phyloP scores from a whole-genome alignment of 148 eudicot species.

The Cornus florida region DNA sequence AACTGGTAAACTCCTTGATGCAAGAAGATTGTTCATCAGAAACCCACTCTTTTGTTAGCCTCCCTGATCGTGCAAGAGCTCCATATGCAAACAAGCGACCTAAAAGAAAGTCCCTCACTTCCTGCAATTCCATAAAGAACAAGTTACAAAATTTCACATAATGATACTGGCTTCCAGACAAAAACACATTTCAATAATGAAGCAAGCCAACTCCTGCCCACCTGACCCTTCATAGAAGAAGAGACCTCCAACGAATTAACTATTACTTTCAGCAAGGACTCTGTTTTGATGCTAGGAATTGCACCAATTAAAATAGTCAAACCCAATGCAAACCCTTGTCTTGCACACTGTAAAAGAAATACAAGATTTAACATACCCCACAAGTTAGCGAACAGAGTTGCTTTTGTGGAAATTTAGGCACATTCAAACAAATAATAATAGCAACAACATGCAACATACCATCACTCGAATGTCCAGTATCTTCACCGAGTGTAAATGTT shows the following conservation, averaged over 20 bases:
- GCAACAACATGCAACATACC: neutral
- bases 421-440: neutral
- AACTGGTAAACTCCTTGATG: slow-evolving; percentile 62
- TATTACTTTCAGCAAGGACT: slow-evolving; percentile 71
- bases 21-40: slow-evolving; percentile 44
- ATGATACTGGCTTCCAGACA: neutral
- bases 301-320: slow-evolving; percentile 67
- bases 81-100: slow-evolving; percentile 96
- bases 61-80: slow-evolving; percentile 80
- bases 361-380: slow-evolving; percentile 2
- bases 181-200: slow-evolving; percentile 5
- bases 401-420: neutral
- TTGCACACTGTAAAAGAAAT: slow-evolving; percentile 69
- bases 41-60: slow-evolving; percentile 59
- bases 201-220: slow-evolving; percentile 26
- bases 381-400: neutral
- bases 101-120: slow-evolving; percentile 72
- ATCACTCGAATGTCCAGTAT: neutral
- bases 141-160: slow-evolving; percentile 6
- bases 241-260: slow-evolving; percentile 66
- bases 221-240: slow-evolving; percentile 98
- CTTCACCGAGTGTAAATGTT: neutral
- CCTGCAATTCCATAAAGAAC: slow-evolving; percentile 49
- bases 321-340: slow-evolving; percentile 97
- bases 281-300: slow-evolving; percentile 59